Evolutionary conservation across 257 asterid genomes (phyloP).

Genomic region (Forsythia suspensa): DNA sequence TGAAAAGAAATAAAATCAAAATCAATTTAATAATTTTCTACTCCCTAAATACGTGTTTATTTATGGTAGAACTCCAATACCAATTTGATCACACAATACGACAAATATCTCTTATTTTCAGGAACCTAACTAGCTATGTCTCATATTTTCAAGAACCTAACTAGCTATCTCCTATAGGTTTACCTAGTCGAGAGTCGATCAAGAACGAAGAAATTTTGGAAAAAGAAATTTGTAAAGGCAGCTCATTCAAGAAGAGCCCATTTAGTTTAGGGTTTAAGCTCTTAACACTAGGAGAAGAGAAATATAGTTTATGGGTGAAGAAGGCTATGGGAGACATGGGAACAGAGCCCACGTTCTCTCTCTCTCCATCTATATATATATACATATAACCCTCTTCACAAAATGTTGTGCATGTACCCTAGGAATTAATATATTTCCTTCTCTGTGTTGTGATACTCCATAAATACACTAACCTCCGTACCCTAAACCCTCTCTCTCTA

Average conservation of each 20-base stretch:
- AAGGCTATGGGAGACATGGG: constrained; percentile 57
- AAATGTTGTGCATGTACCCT: too few relatives aligned
- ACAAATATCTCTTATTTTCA: background rate
- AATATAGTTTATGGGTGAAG: constrained; percentile 30
- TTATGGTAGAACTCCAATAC: background rate
- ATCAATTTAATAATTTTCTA: background rate
- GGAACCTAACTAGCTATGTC: background rate
- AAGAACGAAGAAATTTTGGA: background rate
- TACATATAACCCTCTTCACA: too few relatives aligned
- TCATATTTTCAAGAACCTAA: background rate
- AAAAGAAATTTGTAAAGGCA: constrained; percentile 20
- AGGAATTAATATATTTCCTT: background rate
- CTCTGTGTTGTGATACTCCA: constrained; percentile 44
- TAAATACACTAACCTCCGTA: constrained; percentile 49
- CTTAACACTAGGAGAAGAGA: constrained; percentile 72
- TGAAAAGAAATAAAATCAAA: background rate
- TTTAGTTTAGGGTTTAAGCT: constrained; percentile 52
- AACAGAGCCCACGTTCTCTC: constrained; percentile 89
- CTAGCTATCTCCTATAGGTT: background rate
- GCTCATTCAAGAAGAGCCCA: constrained; percentile 44
- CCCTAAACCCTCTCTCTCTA: constrained; percentile 46
- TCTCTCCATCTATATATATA: constrained; percentile 21
- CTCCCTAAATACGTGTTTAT: background rate
- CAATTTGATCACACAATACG: background rate
- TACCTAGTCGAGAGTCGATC: background rate